A percentile compares a stretch with the other conserved stretches of the same genome.
Evolutionary conservation across 305 asterid species (phyloP).

Genomic region (Fraxinus dipetala): DNA sequence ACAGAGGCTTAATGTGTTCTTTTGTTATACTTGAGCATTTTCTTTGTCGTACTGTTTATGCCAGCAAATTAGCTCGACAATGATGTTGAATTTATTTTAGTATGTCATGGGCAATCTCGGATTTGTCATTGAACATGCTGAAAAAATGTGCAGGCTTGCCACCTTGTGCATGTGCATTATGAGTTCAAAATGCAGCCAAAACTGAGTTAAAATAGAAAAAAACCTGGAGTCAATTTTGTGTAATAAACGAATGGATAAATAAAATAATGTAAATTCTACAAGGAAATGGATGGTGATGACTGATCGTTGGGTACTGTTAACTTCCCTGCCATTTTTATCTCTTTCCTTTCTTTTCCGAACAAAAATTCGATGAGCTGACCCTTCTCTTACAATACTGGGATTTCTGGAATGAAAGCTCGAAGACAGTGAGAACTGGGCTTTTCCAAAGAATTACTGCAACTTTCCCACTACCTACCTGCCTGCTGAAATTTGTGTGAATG

Average conservation of each 20-base stretch:
- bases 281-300: background rate
- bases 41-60: background rate
- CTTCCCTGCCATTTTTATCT: too few species aligned
- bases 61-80: background rate
- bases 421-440: too few species aligned
- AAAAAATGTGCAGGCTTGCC: background rate
- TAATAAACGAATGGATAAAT: background rate
- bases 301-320: background rate
- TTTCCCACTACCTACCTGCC: too few species aligned
- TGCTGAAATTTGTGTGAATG: background rate
- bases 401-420: too few species aligned
- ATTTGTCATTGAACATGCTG: background rate
- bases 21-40: background rate
- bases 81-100: background rate
- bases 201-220: background rate
- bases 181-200: background rate
- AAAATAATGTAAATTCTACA: background rate
- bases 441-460: too few species aligned
- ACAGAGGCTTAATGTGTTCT: background rate
- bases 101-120: background rate
- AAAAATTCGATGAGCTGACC: too few species aligned
- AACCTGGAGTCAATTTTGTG: background rate
- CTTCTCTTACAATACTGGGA: too few species aligned
- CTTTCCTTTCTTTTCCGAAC: too few species aligned
- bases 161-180: background rate